Conservation (phyloP, 1,139 yeast genomes). For the Saccharomyces uvarum region DNA sequence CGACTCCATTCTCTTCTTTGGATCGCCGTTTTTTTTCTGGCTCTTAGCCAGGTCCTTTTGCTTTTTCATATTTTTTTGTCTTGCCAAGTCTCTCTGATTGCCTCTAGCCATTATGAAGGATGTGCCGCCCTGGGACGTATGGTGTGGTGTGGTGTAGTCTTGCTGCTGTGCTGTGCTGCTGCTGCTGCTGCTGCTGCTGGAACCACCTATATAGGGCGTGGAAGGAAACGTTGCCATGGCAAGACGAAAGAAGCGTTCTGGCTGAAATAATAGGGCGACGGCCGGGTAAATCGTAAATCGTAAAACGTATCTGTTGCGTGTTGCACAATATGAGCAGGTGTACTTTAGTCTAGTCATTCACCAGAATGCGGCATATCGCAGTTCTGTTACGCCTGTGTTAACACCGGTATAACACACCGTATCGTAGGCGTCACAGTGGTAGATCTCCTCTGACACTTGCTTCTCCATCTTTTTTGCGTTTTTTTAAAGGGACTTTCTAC, state of each 20-base stretch:
- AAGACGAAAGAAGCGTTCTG: background rate
- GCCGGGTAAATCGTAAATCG: background rate
- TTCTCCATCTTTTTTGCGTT: slow-evolving; percentile 4
- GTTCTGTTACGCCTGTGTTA: background rate
- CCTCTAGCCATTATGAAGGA: slow-evolving; percentile 73
- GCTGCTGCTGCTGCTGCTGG: background rate
- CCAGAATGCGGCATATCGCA: background rate
- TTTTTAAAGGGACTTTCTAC: slow-evolving; percentile 2
- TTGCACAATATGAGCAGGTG: background rate
- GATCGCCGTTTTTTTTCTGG: slow-evolving; percentile 73
- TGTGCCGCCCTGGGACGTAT: background rate
- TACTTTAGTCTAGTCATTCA: background rate
- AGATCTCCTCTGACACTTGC: background rate
- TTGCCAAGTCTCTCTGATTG: slow-evolving; percentile 89
- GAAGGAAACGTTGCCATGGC: slow-evolving; percentile 1
- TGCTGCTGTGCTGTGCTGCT: background rate
- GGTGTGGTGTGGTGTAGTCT: background rate
- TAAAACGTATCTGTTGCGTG: background rate
- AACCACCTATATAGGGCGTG: background rate
- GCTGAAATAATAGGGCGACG: background rate
- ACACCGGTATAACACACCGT: background rate
- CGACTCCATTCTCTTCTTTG: slow-evolving; percentile 70
- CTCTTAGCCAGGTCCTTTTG: slow-evolving; percentile 53
- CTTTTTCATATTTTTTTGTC: slow-evolving; percentile 81
- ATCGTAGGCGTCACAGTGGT: background rate